Percentiles rank a stretch among this genome's conserved stretches.
phyloP scores from a whole-genome alignment of 2,329 filamentous ascomycete genomes.

The Zymoseptoria crescenta region DNA sequence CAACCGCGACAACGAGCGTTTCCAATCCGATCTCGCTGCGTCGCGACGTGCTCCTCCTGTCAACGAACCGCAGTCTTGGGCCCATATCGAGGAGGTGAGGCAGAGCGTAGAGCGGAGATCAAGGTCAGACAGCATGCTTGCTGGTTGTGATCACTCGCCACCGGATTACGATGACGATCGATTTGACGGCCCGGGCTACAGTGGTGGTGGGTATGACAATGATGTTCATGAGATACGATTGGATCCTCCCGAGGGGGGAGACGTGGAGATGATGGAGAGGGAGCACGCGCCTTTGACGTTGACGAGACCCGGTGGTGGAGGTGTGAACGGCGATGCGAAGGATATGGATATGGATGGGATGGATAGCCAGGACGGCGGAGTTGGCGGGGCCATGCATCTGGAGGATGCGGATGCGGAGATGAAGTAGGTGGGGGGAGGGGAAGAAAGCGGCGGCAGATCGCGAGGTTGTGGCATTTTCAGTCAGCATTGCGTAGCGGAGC shows the following conservation, averaged over 20 bases:
- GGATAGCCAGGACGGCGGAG: slow-evolving; percentile 9
- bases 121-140: slow-evolving; percentile 7
- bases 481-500: not conserved
- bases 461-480: not conserved
- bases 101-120: slow-evolving; percentile 4
- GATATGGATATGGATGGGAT: slow-evolving; percentile 9
- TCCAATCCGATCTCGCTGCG: slow-evolving; percentile 15
- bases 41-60: not conserved
- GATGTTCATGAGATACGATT: slow-evolving; percentile 12
- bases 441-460: not conserved
- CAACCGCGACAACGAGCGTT: slow-evolving; percentile 19
- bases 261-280: slow-evolving; percentile 24
- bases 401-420: slow-evolving; percentile 6
- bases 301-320: not conserved
- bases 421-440: not conserved
- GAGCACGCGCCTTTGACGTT: slow-evolving; percentile 6
- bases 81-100: not conserved
- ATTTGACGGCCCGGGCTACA: not conserved
- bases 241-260: slow-evolving; percentile 1
- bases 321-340: not conserved
- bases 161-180: not conserved
- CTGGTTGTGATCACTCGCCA: not conserved
- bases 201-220: not conserved
- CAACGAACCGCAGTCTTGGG: not conserved
- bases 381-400: slow-evolving; percentile 6